These are phyloP conservation scores for Aspergillus fischeri DNA, from an alignment of 2,329 filamentous ascomycete species.

Conservation along the genomic window DNA sequence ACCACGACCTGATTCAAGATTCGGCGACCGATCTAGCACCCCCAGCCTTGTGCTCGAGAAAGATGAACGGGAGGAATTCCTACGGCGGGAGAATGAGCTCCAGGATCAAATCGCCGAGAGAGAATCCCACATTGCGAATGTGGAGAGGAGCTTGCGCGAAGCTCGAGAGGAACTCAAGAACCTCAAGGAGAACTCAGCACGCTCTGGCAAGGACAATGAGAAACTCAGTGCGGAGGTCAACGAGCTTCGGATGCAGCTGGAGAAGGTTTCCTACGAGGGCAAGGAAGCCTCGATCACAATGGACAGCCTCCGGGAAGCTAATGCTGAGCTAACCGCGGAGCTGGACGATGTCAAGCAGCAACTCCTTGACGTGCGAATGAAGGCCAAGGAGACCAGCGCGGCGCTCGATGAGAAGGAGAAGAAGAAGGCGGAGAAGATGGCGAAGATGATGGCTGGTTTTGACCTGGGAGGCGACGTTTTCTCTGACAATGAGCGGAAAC, in stretches of 20 bases:
- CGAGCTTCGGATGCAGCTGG: conserved; percentile 92
- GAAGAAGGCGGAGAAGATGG: conserved; percentile 99
- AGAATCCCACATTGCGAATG: conserved; percentile 73
- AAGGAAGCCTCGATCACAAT: conserved; percentile 97
- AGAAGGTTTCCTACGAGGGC: conserved; percentile 91
- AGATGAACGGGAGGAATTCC: conserved; percentile 93
- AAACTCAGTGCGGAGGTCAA: conserved; percentile 80
- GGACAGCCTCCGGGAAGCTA: conserved; percentile 95
- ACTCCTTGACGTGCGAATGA: conserved; percentile 93
- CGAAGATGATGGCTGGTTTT: conserved; percentile 99
- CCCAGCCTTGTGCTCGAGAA: conserved; percentile 87
- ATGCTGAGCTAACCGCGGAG: conserved; percentile 84
- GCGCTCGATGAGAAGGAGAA: conserved; percentile 95
- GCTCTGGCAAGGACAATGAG: conserved; percentile 86
- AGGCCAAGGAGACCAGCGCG: conserved; percentile 85
- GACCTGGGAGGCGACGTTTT: conserved; percentile 90
- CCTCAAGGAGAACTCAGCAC: conserved; percentile 80
- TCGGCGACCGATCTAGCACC: conserved; percentile 80
- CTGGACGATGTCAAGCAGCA: conserved; percentile 95
- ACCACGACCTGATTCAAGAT: conserved; percentile 58
- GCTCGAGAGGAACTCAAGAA: conserved; percentile 80
- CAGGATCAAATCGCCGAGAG: conserved; percentile 95
- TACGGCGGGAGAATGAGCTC: conserved; percentile 91
- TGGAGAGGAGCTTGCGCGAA: conserved; percentile 76
- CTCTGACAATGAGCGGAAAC: conserved; percentile 83